Evolutionary conservation across 805 yeast genomes (phyloP).

Genomic region (Priceomyces fermenticarens): DNA sequence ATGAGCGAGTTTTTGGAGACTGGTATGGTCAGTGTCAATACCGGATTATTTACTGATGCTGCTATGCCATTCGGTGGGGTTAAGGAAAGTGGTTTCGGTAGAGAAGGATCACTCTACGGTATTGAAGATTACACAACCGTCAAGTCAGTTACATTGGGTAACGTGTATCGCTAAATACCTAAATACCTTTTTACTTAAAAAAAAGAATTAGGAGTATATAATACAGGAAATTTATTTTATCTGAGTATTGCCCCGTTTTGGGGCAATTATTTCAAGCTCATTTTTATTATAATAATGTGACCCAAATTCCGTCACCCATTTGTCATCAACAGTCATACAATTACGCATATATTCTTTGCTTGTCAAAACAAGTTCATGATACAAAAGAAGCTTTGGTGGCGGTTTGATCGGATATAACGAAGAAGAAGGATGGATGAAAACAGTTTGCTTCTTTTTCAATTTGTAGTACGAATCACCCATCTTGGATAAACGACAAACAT

Average conservation of each 20-base stretch:
- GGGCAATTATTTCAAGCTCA: conserved; percentile 18
- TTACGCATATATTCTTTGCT: conserved; percentile 86
- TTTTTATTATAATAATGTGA: conserved; percentile 49
- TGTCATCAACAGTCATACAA: conserved; percentile 67
- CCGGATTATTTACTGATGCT: conserved; percentile 55
- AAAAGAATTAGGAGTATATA: not conserved
- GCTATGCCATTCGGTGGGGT: conserved; percentile 78
- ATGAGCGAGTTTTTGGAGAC: conserved; percentile 56
- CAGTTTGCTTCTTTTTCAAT: conserved; percentile 65
- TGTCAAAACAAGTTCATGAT: conserved; percentile 81
- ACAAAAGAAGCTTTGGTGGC: conserved; percentile 70
- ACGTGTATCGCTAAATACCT: conserved; percentile 21
- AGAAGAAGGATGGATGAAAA: conserved; percentile 84
- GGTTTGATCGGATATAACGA: conserved; percentile 62
- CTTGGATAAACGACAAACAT: conserved; percentile 56
- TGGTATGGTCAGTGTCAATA: conserved; percentile 67
- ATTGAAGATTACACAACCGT: conserved; percentile 67
- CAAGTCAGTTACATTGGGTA: conserved; percentile 52
- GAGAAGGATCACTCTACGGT: conserved; percentile 78
- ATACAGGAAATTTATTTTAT: not conserved
- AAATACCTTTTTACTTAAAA: not conserved
- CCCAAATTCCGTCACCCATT: conserved; percentile 73
- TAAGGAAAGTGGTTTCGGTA: conserved; percentile 75
- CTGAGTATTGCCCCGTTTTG: conserved; percentile 3
- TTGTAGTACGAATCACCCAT: conserved; percentile 70